Percentiles rank a stretch among this genome's conserved stretches.
These are phyloP conservation scores for Aethionema arabicum DNA, from an alignment of 345 rosid species.

Conservation along the genomic window DNA sequence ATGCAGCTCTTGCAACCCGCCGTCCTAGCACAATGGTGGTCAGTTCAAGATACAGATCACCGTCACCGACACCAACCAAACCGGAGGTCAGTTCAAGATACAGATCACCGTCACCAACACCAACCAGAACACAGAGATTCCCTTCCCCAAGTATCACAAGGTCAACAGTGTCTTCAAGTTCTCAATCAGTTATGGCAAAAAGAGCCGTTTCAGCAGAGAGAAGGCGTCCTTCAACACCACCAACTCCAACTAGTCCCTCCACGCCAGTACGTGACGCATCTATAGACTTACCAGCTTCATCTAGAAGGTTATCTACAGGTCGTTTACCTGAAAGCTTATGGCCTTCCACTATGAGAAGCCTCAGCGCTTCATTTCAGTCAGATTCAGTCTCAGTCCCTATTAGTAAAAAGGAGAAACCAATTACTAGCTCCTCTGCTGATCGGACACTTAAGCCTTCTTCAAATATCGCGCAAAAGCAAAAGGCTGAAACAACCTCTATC, in stretches of 20 bases:
- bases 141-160: constrained; percentile 74
- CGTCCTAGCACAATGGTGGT: constrained; percentile 67
- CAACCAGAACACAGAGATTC: constrained; percentile 51
- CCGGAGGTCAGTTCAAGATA: constrained; percentile 78
- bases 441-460: constrained; percentile 85
- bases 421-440: constrained; percentile 51
- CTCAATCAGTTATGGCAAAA: constrained; percentile 57
- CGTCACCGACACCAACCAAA: constrained; percentile 46
- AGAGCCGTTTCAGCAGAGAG: constrained; percentile 89
- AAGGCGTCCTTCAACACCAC: constrained; percentile 78
- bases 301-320: constrained; percentile 65
- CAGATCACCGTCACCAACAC: constrained; percentile 79
- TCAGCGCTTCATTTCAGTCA: constrained; percentile 90
- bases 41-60: constrained; percentile 80
- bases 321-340: constrained; percentile 88
- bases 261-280: constrained; percentile 74
- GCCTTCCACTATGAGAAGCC: constrained; percentile 99
- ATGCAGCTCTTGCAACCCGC: constrained; percentile 44
- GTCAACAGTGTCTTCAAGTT: constrained; percentile 45
- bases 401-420: constrained; percentile 81
- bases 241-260: constrained; percentile 58
- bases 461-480: constrained; percentile 67
- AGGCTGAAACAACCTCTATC: constrained; percentile 47
- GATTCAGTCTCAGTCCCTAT: constrained; percentile 80
- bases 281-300: constrained; percentile 47